Conservation (phyloP, 768 basidiomycete species). For the Mycena chlorophos region DNA sequence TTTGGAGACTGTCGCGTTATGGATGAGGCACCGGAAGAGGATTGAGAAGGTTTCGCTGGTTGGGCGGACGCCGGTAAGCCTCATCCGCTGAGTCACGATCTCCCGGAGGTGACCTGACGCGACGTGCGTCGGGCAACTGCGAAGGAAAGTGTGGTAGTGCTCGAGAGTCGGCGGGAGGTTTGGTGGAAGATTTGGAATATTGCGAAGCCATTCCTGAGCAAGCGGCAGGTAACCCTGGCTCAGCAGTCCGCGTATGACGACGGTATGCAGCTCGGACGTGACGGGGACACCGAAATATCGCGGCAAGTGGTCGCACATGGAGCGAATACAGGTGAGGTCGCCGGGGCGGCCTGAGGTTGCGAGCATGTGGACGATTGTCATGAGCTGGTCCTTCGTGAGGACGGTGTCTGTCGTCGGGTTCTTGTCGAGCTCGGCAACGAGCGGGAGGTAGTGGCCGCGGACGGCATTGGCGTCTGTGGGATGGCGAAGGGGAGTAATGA, state of each 20-base stretch:
- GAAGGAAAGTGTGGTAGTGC: slow-evolving; percentile 58
- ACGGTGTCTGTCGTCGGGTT: slow-evolving; percentile 26
- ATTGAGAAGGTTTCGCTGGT: slow-evolving; percentile 48
- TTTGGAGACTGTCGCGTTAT: slow-evolving; percentile 29
- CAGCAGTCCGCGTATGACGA: slow-evolving; percentile 51
- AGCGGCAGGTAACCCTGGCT: slow-evolving; percentile 43
- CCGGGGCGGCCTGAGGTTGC: slow-evolving; percentile 51
- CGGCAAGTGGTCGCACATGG: slow-evolving; percentile 51
- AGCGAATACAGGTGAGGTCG: slow-evolving; percentile 56
- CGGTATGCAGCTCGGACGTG: slow-evolving; percentile 47
- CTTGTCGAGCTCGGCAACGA: slow-evolving; percentile 30
- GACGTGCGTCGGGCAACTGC: slow-evolving; percentile 35
- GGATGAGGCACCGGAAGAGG: slow-evolving; percentile 47
- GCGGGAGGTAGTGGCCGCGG: slow-evolving; percentile 38
- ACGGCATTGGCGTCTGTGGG: slow-evolving; percentile 32
- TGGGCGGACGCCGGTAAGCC: slow-evolving; percentile 30
- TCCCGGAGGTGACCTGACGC: slow-evolving; percentile 36
- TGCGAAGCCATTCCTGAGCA: slow-evolving; percentile 50
- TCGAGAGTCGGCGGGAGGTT: slow-evolving; percentile 46
- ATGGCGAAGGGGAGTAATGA: slow-evolving; percentile 24
- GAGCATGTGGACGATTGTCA: slow-evolving; percentile 44
- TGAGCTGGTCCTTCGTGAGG: slow-evolving; percentile 34
- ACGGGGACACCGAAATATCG: slow-evolving; percentile 47
- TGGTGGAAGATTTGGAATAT: slow-evolving; percentile 54
- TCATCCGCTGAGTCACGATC: slow-evolving; percentile 37